Evolutionary conservation across 176 grass and related monocot genomes (phyloP).

Genomic region (Oryza officinalis): DNA sequence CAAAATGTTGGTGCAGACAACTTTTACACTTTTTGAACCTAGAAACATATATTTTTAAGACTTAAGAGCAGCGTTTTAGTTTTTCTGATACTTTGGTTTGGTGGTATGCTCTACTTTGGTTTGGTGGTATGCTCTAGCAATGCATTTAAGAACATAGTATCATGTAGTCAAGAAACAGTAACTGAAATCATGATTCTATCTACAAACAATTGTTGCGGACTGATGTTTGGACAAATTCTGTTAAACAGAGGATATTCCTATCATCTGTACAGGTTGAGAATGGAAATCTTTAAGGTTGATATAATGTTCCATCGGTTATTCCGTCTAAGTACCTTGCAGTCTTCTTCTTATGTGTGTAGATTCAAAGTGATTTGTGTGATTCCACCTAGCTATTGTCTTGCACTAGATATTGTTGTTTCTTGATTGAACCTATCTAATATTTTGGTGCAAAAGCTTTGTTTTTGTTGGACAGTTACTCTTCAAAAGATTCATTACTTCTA

Average conservation of each 20-base stretch:
- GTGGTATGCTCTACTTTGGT: background rate
- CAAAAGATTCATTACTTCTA: background rate
- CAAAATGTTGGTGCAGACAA: background rate
- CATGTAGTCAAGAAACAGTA: constrained; percentile 5
- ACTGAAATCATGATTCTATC: no score
- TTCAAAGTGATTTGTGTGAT: constrained; percentile 23
- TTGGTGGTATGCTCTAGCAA: background rate
- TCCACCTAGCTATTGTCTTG: constrained; percentile 19
- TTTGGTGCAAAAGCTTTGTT: background rate
- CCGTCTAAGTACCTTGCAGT: background rate
- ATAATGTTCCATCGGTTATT: background rate
- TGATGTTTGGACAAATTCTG: background rate
- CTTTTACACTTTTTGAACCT: background rate
- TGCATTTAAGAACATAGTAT: background rate
- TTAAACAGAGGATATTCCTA: background rate
- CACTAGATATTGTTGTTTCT: constrained; percentile 5
- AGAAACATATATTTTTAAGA: background rate
- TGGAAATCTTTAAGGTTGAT: background rate
- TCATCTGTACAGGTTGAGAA: background rate
- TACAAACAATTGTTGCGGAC: background rate
- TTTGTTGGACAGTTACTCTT: background rate
- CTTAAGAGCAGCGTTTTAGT: background rate
- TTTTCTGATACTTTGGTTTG: background rate
- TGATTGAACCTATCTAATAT: background rate
- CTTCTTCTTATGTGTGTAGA: background rate